Conservation (phyloP, 2,329 filamentous ascomycete genomes). For the Trichoderma aggressivum region DNA sequence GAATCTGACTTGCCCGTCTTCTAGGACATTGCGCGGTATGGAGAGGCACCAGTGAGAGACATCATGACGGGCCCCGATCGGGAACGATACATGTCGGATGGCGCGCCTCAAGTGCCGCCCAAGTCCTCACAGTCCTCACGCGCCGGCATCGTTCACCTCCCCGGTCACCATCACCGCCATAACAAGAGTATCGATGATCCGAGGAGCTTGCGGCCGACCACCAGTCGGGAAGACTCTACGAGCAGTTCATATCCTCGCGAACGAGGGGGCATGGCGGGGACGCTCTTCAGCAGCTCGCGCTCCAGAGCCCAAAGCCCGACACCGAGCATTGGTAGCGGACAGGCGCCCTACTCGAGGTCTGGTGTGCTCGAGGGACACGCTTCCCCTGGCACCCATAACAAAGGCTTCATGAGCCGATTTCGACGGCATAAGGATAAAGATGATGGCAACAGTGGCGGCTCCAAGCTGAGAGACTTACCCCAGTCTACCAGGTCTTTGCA, state of each 20-base stretch:
- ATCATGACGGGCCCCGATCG: constrained; percentile 67
- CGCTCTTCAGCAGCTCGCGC: constrained; percentile 43
- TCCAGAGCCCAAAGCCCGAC: constrained; percentile 77
- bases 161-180: constrained; percentile 62
- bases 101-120: constrained; percentile 45
- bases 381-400: constrained; percentile 56
- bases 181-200: constrained; percentile 67
- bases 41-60: constrained; percentile 72
- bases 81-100: constrained; percentile 58
- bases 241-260: constrained; percentile 52
- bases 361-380: constrained; percentile 52
- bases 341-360: constrained; percentile 46
- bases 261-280: constrained; percentile 41
- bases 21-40: constrained; percentile 72
- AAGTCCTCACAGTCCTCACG: constrained; percentile 63
- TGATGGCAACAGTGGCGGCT: constrained; percentile 35
- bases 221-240: constrained; percentile 66
- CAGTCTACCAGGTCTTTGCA: constrained; percentile 53
- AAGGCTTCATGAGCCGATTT: constrained; percentile 49
- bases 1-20: constrained; percentile 25
- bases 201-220: constrained; percentile 64
- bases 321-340: constrained; percentile 65
- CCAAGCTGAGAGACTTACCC: constrained; percentile 47
- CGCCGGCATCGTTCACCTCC: constrained; percentile 61
- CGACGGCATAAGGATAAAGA: constrained; percentile 56